Percentiles rank a stretch among this genome's conserved stretches.
Evolutionary conservation across 2,329 filamentous ascomycete genomes (phyloP).

Genomic region (Drechslera avenae): DNA sequence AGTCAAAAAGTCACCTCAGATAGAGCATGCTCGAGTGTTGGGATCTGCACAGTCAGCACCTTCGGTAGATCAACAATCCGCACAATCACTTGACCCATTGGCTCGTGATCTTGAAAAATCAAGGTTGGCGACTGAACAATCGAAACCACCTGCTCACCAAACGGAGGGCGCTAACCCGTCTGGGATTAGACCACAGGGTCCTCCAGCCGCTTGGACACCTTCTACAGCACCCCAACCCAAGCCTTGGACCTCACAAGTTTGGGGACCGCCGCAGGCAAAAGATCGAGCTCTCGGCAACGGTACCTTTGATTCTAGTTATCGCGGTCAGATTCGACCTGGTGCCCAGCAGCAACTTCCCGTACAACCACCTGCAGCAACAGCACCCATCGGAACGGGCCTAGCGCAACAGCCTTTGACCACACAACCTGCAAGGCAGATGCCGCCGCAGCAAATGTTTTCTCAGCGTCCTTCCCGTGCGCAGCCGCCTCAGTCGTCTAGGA

Average conservation of each 20-base stretch:
- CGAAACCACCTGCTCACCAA: conserved; percentile 23
- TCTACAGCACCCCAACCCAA: conserved; percentile 33
- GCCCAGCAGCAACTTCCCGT: conserved; percentile 35
- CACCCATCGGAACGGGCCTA: conserved; percentile 30
- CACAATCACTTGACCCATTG: conserved; percentile 25
- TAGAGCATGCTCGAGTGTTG: conserved; percentile 20
- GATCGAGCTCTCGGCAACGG: conserved; percentile 77
- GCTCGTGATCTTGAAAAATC: conserved; percentile 28
- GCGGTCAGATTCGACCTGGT: conserved; percentile 51
- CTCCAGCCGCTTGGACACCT: conserved; percentile 34
- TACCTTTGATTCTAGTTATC: conserved; percentile 70
- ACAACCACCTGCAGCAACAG: conserved; percentile 31
- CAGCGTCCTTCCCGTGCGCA: conserved; percentile 24
- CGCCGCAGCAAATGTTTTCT: conserved; percentile 28
- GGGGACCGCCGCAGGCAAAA: conserved; percentile 71
- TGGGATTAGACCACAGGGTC: conserved; percentile 33
- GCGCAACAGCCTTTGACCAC: conserved; percentile 22
- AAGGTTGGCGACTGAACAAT: conserved; percentile 22
- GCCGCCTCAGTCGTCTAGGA: conserved; percentile 18
- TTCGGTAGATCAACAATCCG: conserved; percentile 24
- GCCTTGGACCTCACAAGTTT: conserved; percentile 62
- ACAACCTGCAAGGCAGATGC: conserved; percentile 24
- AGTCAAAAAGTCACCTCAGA: conserved; percentile 45
- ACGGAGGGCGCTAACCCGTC: conserved; percentile 23
- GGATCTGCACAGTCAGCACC: conserved; percentile 30